Evolutionary conservation across 805 yeast species (phyloP), one percentile per base, ranked within the genome.

Genomic region (Candida ipomoeae): DNA sequence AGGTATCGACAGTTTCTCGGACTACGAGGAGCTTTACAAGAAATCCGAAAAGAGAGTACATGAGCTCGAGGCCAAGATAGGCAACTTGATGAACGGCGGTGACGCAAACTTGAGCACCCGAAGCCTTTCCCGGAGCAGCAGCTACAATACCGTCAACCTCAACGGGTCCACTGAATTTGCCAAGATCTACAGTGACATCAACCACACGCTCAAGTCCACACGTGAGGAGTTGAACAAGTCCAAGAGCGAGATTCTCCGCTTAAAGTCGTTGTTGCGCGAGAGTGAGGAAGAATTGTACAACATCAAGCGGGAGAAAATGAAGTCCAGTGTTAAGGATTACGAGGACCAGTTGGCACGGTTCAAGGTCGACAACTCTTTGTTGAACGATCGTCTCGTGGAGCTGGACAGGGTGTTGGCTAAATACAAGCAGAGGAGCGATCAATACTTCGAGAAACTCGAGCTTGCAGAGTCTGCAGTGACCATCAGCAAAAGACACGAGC

Each of bases 381-480:
- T 85, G 14, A 74, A 72, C 37, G 62, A 73, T n/a, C 84, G 81
- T 58, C 83, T 81, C 56, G 59, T 63, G 1, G 84, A 88, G 31
- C 39, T 48, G 23, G 54, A 52, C 35, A 45, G 31, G n/a, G 38
- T 39, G 31, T 68, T 89, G 31, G 63, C 73, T 1, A 74, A 78
- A 36, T 89, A 87, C 66, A 85, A 83, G 61, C 67, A 73, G 15
- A 78, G 96, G 53, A 82, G 95, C 33, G 91, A 87, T 34, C 86
- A 84, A 53, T 86, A 88, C 62, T 81, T 78, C 57, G 74, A 75
- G 50, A 87, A 87, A 59, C 71, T 90, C 23, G 95, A 89, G 59
- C 78, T 80, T 45, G 91, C 94, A 2, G 96, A 91, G 62, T 75
- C 83, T 44, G 86, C 88, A 5, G 80, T 86, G 1, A 73, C 78